Evolutionary conservation across 2,329 filamentous ascomycete species (phyloP).

Genomic region (Fusarium metavorans): DNA sequence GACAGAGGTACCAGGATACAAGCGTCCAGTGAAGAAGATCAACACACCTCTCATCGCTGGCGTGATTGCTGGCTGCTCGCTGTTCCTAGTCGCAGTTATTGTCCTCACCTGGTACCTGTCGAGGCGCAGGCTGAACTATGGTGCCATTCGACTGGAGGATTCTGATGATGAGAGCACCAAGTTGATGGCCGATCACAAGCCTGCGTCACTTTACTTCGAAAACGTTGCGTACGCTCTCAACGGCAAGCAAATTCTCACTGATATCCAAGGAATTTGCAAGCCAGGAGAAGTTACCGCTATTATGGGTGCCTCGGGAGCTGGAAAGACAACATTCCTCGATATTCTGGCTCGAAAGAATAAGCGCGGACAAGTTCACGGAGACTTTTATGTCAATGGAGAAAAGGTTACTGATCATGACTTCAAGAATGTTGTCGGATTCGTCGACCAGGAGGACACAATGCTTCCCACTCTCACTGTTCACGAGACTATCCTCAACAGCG

Average conservation of each 20-base stretch:
- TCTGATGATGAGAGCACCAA: constrained; percentile 89
- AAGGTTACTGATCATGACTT: constrained; percentile 87
- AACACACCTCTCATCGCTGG: constrained; percentile 96
- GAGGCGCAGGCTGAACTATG: constrained; percentile 76
- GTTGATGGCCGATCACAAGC: constrained; percentile 91
- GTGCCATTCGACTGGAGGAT: constrained; percentile 85
- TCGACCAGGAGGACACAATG: constrained; percentile 98
- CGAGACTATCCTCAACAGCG: constrained; percentile 96
- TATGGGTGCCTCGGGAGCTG: constrained; percentile 97
- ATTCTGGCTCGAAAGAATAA: constrained; percentile 98
- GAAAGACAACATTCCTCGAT: constrained; percentile 97
- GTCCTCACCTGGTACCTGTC: constrained; percentile 89
- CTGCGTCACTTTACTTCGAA: constrained; percentile 88
- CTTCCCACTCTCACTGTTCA: constrained; percentile 95
- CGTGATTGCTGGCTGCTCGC: constrained; percentile 85
- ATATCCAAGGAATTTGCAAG: constrained; percentile 86
- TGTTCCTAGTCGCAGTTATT: constrained; percentile 91
- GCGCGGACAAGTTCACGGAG: constrained; percentile 79
- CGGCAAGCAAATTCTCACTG: constrained; percentile 84
- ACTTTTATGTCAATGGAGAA: constrained; percentile 95
- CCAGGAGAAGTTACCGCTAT: constrained; percentile 97
- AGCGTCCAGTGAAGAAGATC: constrained; percentile 89
- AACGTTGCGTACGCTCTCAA: constrained; percentile 89
- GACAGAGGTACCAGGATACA: constrained; percentile 92
- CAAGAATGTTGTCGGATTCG: constrained; percentile 92